Base-by-base conservation (phyloP, 177 flowering plant genomes). In the Tripterygium wilfordii region DNA sequence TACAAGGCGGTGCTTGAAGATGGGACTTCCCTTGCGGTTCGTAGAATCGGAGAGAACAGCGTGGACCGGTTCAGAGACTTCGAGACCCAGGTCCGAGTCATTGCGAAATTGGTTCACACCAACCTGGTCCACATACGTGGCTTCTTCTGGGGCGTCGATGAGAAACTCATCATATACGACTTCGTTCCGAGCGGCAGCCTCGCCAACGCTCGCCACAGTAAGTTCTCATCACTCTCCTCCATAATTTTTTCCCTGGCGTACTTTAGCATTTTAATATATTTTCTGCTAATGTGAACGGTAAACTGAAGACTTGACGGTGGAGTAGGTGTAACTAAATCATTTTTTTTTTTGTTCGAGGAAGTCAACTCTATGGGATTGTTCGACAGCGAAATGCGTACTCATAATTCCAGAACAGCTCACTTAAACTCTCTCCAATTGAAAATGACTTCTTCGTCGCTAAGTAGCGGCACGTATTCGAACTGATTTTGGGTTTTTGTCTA, bases 131-230 rank as follows among this genome's bases (percentile, higher is more conserved):
- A 68, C 1, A 58, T 88, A 15, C 79, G 91, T 2, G 98, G 94
- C 2, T 92, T 85, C 50, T 92, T 80, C 36, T 83, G 95, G 94
- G 96, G 95, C 1, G 50, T 61, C 10, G 95, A 92, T 17, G 96
- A 92, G 66, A 88, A 88, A 81, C 91, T 92, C 49, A 57, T 92
- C 49, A 84, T 92, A 62, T 92, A 88, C 43, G 99, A 92, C 48
- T 86, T 73, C 45, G 86, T 84, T 36, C 81, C 94, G n/a, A 84
- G 84, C 53, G 99, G 96, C 51, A 85, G 87, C 74, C 82, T 92
- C 42, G 82, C 96, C 56, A 88, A 67, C 43, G 76, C 80, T 2
- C 75, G 85, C 59, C 74, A 72, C 76, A 68, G 88, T 82, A 51
- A 76, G 85, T 61, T 20, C 10, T 22, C 42, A 36, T 15, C 20